These are phyloP conservation scores for Neurospora discreta DNA, from an alignment of 495 filamentous ascomycete genomes.

Conservation along the genomic window DNA sequence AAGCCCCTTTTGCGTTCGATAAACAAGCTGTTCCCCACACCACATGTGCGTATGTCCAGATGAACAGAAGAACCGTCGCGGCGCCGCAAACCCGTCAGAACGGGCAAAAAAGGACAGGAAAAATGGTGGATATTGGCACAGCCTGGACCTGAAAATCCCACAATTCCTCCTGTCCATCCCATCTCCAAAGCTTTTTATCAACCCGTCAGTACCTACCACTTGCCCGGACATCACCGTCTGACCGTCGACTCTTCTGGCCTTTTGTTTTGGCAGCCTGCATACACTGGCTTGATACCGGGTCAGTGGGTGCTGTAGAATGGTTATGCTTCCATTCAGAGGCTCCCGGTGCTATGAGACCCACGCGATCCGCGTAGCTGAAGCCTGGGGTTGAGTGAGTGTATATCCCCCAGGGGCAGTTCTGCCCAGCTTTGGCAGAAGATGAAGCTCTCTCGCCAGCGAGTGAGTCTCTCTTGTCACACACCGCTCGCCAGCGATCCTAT, in stretches of 20 bases:
- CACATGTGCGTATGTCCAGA: slow-evolving; percentile 23
- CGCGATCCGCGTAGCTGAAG: not conserved
- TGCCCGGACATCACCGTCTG: not conserved
- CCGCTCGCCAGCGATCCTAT: not conserved
- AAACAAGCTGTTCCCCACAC: slow-evolving; percentile 25
- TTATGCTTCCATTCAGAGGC: not conserved
- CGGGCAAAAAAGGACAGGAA: not conserved
- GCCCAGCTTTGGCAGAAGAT: not conserved
- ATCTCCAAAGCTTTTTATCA: not conserved
- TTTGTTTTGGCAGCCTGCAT: not conserved
- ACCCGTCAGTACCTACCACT: not conserved
- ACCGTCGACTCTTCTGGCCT: not conserved
- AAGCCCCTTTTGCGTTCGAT: slow-evolving; percentile 19
- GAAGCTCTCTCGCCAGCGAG: not conserved
- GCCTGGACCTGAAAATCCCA: not conserved
- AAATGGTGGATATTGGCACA: not conserved
- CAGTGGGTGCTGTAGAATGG: not conserved
- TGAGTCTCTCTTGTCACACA: not conserved
- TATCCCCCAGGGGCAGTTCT: not conserved
- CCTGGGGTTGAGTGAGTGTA: not conserved
- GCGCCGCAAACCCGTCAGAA: not conserved
- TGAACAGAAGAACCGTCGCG: not conserved
- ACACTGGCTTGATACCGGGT: not conserved
- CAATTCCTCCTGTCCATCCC: not conserved
- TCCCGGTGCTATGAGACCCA: not conserved